Evolutionary conservation across 768 basidiomycete genomes (phyloP).

Genomic region (Russula emetica): DNA sequence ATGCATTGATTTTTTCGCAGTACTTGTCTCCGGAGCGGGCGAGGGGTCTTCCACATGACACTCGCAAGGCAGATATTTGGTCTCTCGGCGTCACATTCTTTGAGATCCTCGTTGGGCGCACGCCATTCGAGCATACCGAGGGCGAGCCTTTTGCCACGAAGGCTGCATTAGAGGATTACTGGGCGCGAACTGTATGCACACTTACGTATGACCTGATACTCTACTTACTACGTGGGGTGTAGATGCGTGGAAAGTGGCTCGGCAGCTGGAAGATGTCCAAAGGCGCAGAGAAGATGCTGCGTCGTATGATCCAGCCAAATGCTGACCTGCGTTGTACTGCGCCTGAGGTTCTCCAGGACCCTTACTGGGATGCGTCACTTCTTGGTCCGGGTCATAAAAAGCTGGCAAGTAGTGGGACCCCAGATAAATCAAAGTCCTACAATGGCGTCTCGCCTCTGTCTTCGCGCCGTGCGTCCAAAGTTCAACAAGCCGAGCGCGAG

Average conservation of each 20-base stretch:
- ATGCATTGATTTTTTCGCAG: constrained; percentile 36
- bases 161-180: constrained; percentile 82
- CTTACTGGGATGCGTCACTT: constrained; percentile 52
- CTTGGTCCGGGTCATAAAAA: constrained; percentile 27
- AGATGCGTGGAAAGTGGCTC: constrained; percentile 83
- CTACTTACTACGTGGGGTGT: background rate
- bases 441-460: constrained; percentile 39
- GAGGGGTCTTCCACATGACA: constrained; percentile 84
- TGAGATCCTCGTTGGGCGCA: constrained; percentile 88
- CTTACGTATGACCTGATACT: background rate
- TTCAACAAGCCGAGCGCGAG: constrained; percentile 23
- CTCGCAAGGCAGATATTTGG: constrained; percentile 86
- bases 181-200: constrained; percentile 65
- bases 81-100: constrained; percentile 89
- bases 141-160: constrained; percentile 73
- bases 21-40: constrained; percentile 94
- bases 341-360: constrained; percentile 56
- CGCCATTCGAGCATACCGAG: constrained; percentile 83
- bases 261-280: constrained; percentile 71
- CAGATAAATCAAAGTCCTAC: constrained; percentile 34
- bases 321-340: constrained; percentile 77
- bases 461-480: constrained; percentile 28
- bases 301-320: constrained; percentile 77
- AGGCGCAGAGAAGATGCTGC: constrained; percentile 59
- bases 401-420: constrained; percentile 34